These are phyloP conservation scores for Protea cynaroides DNA, from an alignment of 164 flowering plant species.

Conservation along the genomic window DNA sequence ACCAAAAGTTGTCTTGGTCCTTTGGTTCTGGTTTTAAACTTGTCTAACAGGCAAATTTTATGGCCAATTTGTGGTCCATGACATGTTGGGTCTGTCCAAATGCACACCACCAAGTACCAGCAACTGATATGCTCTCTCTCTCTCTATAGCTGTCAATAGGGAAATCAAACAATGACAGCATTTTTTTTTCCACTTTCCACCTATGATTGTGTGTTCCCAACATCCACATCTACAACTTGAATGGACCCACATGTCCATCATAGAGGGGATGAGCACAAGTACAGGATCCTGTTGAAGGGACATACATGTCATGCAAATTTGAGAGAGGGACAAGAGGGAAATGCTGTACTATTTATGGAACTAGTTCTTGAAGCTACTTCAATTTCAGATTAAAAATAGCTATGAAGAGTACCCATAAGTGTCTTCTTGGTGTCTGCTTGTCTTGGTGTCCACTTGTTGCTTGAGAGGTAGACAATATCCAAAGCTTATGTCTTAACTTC, in stretches of 20 bases:
- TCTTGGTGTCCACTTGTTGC: slow-evolving; percentile 15
- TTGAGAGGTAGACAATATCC: slow-evolving; percentile 19
- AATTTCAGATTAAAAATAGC: slow-evolving; percentile 14
- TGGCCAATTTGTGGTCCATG: too few relatives aligned
- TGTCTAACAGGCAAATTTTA: too few relatives aligned
- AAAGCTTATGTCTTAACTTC: slow-evolving; percentile 9
- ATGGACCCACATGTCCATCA: slow-evolving; percentile 18
- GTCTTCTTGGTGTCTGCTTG: slow-evolving; percentile 5
- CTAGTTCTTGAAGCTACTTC: slow-evolving; percentile 17
- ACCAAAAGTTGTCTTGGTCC: too few relatives aligned
- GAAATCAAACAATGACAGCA: too few relatives aligned
- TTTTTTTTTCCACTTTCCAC: too few relatives aligned
- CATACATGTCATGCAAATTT: slow-evolving; percentile 32
- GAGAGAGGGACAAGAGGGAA: slow-evolving; percentile 1
- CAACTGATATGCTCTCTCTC: too few relatives aligned
- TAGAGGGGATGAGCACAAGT: slow-evolving; percentile 18
- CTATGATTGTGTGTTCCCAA: too few relatives aligned
- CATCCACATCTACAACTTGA: background rate
- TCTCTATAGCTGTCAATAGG: too few relatives aligned
- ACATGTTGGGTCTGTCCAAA: too few relatives aligned
- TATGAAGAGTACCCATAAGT: slow-evolving; percentile 15
- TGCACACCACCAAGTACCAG: too few relatives aligned
- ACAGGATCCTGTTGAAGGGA: slow-evolving; percentile 18
- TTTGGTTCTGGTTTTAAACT: too few relatives aligned
- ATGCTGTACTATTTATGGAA: slow-evolving; percentile 10